These are phyloP conservation scores for Cercospora sp. DNA, from an alignment of 2,329 filamentous ascomycete species.

Conservation along the genomic window DNA sequence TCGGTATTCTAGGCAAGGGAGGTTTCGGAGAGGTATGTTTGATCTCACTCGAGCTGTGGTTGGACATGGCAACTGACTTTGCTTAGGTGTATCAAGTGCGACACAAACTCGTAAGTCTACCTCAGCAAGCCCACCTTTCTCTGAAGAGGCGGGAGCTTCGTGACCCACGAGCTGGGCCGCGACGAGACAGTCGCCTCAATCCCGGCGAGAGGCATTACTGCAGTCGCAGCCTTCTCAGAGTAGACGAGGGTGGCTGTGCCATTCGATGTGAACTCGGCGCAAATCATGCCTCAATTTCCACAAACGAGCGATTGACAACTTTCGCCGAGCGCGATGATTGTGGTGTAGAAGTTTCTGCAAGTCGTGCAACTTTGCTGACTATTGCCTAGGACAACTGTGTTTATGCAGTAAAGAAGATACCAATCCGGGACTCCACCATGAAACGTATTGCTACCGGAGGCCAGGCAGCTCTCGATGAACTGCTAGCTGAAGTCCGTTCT, in stretches of 20 bases:
- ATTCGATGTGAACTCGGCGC: neutral
- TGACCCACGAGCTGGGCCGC: neutral
- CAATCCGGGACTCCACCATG: conserved; percentile 51
- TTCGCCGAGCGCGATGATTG: neutral
- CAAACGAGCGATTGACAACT: neutral
- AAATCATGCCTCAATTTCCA: neutral
- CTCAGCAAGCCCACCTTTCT: neutral
- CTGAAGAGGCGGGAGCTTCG: neutral
- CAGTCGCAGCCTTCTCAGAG: too few relatives aligned
- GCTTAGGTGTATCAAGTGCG: conserved; percentile 58
- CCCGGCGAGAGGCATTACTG: too few relatives aligned
- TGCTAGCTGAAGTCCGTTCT: conserved; percentile 62
- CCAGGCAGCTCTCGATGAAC: conserved; percentile 55
- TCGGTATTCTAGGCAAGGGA: conserved; percentile 62
- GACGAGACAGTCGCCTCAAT: too few relatives aligned
- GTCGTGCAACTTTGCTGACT: neutral
- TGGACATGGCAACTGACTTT: conserved; percentile 59
- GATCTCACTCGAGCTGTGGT: conserved; percentile 61
- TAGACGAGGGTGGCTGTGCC: too few relatives aligned
- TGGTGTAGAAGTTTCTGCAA: neutral
- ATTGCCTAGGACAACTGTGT: conserved; percentile 52
- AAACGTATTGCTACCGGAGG: conserved; percentile 53
- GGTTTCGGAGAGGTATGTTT: conserved; percentile 62
- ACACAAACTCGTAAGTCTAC: conserved; percentile 50
- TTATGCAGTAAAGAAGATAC: conserved; percentile 68